A percentile compares a stretch with the other conserved stretches of the same genome.
phyloP scores from a whole-genome alignment of 768 basidiomycete genomes.

The Sutorius australiensis region DNA sequence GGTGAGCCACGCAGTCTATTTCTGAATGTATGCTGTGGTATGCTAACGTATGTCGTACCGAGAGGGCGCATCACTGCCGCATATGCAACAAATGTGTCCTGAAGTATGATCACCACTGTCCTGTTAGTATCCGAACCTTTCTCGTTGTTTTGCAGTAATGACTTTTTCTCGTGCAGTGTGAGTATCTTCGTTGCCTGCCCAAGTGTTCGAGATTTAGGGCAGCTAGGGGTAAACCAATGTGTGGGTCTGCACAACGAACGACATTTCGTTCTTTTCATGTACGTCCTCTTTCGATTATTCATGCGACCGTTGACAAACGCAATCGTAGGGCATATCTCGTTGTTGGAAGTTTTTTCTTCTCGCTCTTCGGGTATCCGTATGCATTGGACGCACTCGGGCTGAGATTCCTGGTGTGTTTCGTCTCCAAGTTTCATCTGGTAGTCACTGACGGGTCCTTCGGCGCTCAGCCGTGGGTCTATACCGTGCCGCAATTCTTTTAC shows the following conservation, averaged over 20 bases:
- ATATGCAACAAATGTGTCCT: conserved; percentile 88
- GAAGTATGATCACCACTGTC: conserved; percentile 90
- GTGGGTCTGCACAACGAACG: conserved; percentile 95
- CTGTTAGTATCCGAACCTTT: conserved; percentile 48
- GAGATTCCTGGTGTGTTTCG: conserved; percentile 38
- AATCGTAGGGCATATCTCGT: conserved; percentile 72
- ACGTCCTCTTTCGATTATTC: conserved; percentile 21
- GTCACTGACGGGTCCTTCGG: not conserved
- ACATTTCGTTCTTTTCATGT: conserved; percentile 96
- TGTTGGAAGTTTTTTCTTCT: conserved; percentile 59
- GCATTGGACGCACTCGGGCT: conserved; percentile 59
- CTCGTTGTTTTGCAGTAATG: not conserved
- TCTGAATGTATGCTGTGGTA: not conserved
- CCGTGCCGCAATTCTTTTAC: conserved; percentile 65
- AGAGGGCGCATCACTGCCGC: conserved; percentile 92
- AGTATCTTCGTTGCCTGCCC: conserved; percentile 16
- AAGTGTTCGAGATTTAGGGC: conserved; percentile 1
- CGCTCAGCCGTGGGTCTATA: conserved; percentile 49
- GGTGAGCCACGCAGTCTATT: conserved; percentile 41
- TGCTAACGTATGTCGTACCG: conserved; percentile 17
- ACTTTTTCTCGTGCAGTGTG: conserved; percentile 33
- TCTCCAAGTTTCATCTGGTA: not conserved
- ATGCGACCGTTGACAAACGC: not conserved
- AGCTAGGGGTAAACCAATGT: conserved; percentile 91
- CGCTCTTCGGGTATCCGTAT: conserved; percentile 58